These are phyloP conservation scores for Ailanthus altissimus DNA, from an alignment of 345 rosid species.

Conservation along the genomic window DNA sequence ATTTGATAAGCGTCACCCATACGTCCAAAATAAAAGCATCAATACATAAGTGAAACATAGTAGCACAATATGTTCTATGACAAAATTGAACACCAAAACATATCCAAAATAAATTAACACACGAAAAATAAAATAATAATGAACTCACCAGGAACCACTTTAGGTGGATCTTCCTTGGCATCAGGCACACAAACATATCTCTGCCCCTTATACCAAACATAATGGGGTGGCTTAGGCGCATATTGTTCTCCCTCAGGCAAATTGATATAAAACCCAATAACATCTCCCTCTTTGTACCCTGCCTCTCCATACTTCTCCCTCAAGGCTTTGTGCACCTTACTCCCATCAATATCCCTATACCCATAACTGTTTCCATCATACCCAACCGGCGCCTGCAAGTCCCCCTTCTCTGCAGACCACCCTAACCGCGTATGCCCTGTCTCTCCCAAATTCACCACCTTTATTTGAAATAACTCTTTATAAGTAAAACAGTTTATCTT, in stretches of 20 bases:
- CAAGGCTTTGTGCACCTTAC: slow-evolving; percentile 92
- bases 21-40: slow-evolving; percentile 1
- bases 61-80: background rate
- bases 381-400: slow-evolving; percentile 97
- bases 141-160: slow-evolving; percentile 74
- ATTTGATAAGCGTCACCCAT: background rate
- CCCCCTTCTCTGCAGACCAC: slow-evolving; percentile 95
- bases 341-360: slow-evolving; percentile 93
- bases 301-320: slow-evolving; percentile 86
- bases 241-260: slow-evolving; percentile 77
- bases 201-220: slow-evolving; percentile 91
- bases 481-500: background rate
- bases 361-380: slow-evolving; percentile 91
- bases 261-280: slow-evolving; percentile 84
- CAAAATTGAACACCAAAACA: background rate
- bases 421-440: slow-evolving; percentile 95
- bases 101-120: background rate
- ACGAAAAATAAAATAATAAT: background rate
- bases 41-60: background rate
- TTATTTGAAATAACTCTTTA: slow-evolving; percentile 37
- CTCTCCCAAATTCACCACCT: slow-evolving; percentile 72
- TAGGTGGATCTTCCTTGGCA: slow-evolving; percentile 80
- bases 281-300: slow-evolving; percentile 93
- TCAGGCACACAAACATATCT: slow-evolving; percentile 75
- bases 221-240: slow-evolving; percentile 75